Base-by-base conservation (phyloP, 495 filamentous ascomycete species). In the Trichoderma parareesei region DNA sequence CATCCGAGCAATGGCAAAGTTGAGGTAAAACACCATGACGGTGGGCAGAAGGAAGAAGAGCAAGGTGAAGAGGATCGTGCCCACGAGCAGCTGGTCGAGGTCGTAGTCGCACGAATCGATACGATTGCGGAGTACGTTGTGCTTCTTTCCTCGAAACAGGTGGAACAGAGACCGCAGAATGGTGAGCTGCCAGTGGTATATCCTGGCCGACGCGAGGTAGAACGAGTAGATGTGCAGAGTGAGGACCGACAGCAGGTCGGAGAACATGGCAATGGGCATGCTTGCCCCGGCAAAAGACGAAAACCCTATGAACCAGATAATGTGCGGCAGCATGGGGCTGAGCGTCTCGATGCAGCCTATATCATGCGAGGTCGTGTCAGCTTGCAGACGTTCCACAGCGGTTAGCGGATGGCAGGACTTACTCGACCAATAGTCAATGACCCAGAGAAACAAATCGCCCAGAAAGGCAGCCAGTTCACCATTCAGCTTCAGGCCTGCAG, bases 41-140 rank as follows among this genome's bases (percentile, higher is more conserved):
- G 94, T 99, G 0, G 94, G 95, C 1, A 98, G 81, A 27, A 99
- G 82, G 73, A 98, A 99, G 79, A 95, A 96, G 1, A 98, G 83
- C 13, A 98, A 82, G 2, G 95, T 97, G 69, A 99, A 99, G 9
- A 99, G 81, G 33, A 98, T 98, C 2, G 94, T 98, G 41, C 94
- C 94, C 14, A 99, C 86, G 7, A 99, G 86, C 4, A 99, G 87
- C 74, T 99, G 95, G 72, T 99, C 94, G 18, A 99, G 88, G 73
- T 97, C 94, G 74, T 99, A 99, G 75, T 99, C 94, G 80, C 95
- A 99, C 44, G 91, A 93, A 72, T 99, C 94, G 68, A 98, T 97
- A 72, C 94, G 91, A 69, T 97, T 97, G 67, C 94, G 87, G 13
- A 99, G 84, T 8, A 99, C 91, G 66, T 99, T 99, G 66, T 94